Base-by-base conservation (phyloP, 2,329 filamentous ascomycete species). In the Lomentospora prolificans region DNA sequence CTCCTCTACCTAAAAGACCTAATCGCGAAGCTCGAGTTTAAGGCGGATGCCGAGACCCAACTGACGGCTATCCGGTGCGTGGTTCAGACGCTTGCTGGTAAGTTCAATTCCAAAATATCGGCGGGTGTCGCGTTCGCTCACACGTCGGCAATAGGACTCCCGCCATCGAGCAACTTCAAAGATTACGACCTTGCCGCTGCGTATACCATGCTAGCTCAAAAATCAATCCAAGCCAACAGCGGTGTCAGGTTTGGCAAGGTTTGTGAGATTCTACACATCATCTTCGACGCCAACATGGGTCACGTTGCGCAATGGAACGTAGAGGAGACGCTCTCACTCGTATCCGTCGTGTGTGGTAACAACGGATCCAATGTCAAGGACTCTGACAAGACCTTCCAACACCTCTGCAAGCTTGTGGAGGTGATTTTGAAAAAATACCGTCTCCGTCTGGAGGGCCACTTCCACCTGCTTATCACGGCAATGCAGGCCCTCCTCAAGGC, bases 381-480 rank as follows among this genome's bases (percentile, higher is more conserved):
- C 14, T 67, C 69, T 1, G 64, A 69, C 5, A 66, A 70, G 4
- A 66, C 72, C 0, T 82, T 74, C 62, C 63, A 70, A 1, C 69
- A 69, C 63, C 67, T 80, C 14, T 83, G 76, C 68, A 75, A 72
- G 55, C 70, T 86, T 7, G 68, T 81, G 19, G 78, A 81, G 55
- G 68, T 73, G 22, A 68, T 85, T 36, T 77, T 86, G 63, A 77
- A 76, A 63, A 78, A 80, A 51, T 80, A 85, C 65, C 73, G 82
- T 3, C 72, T 81, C 46, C 80, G 82, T 8, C 70, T 86, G 1
- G 77, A 84, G 61, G 81, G 81, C 2, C 82, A 82, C 59, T 81
- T 82, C 61, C 82, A 84, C 62, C 68, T 85, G 48, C 70, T 85
- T 4, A 67, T 83, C 50, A 67, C 74, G 33, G 68, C 74, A 2